A percentile compares a stretch with the other conserved stretches of the same genome.
Evolutionary conservation across 2,329 filamentous ascomycete genomes (phyloP).

Genomic region (Aspergillus quadrilineatus): DNA sequence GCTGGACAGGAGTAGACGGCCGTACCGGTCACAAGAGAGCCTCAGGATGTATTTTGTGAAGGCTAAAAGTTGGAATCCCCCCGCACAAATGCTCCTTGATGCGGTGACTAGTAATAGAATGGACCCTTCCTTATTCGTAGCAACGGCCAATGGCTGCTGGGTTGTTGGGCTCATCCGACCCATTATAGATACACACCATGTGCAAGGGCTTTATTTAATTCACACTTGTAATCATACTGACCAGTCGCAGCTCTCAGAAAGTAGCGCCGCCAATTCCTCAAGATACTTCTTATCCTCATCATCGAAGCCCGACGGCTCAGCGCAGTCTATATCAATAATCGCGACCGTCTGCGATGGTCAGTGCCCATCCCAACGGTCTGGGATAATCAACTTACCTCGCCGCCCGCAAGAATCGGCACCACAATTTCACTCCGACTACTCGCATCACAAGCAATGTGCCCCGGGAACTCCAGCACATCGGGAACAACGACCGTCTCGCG

Average conservation of each 20-base stretch:
- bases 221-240: conserved; percentile 12
- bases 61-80: too few species aligned
- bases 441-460: conserved; percentile 52
- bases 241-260: conserved; percentile 46
- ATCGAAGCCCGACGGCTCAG: conserved; percentile 45
- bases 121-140: too few species aligned
- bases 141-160: too few species aligned
- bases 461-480: conserved; percentile 46
- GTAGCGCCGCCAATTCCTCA: conserved; percentile 41
- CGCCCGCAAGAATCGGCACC: conserved; percentile 44
- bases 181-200: too few species aligned
- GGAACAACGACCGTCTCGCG: conserved; percentile 43
- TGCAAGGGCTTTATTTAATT: neutral
- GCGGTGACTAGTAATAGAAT: too few species aligned
- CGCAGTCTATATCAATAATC: conserved; percentile 51
- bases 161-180: neutral
- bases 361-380: neutral
- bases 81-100: too few species aligned
- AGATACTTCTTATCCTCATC: conserved; percentile 45
- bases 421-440: conserved; percentile 52
- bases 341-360: conserved; percentile 41
- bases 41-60: too few species aligned
- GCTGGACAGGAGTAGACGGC: too few species aligned
- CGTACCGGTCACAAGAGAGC: too few species aligned
- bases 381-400: conserved; percentile 35